phyloP scores from a whole-genome alignment of 345 rosid genomes.

The Euphorbia tirucalli region DNA sequence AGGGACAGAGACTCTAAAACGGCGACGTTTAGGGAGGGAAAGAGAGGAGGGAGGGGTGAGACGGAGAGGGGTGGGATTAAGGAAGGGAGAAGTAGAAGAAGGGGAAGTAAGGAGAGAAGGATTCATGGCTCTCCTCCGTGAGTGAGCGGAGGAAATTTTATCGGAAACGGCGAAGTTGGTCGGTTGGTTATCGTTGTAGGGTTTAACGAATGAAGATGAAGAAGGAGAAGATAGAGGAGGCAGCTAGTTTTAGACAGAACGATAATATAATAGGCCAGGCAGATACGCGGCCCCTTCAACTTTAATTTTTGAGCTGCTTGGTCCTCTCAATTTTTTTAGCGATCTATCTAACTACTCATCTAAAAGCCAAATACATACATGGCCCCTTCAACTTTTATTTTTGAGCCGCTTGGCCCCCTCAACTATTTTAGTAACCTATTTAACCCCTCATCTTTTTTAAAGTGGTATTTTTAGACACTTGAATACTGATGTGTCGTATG shows the following conservation, averaged over 20 bases:
- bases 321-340: too few species aligned
- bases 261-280: background rate
- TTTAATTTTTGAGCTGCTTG: too few species aligned
- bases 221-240: background rate
- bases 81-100: constrained; percentile 2
- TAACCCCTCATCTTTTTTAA: too few species aligned
- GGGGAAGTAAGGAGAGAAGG: constrained; percentile 18
- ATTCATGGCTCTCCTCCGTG: constrained; percentile 16
- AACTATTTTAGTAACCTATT: too few species aligned
- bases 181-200: background rate
- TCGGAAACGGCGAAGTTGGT: background rate
- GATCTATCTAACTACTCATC: too few species aligned
- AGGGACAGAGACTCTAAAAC: constrained; percentile 12
- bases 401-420: too few species aligned
- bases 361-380: too few species aligned
- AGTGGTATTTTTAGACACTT: too few species aligned
- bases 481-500: too few species aligned
- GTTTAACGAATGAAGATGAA: constrained; percentile 18
- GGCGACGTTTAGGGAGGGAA: constrained; percentile 21
- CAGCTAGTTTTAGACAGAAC: too few species aligned
- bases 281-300: too few species aligned
- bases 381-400: too few species aligned
- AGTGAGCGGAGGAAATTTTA: background rate
- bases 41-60: constrained; percentile 17
- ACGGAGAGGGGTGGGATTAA: constrained; percentile 1